These are phyloP conservation scores for Isoetes taiwanensis DNA, from an alignment of 75 land plant species.

Conservation along the genomic window DNA sequence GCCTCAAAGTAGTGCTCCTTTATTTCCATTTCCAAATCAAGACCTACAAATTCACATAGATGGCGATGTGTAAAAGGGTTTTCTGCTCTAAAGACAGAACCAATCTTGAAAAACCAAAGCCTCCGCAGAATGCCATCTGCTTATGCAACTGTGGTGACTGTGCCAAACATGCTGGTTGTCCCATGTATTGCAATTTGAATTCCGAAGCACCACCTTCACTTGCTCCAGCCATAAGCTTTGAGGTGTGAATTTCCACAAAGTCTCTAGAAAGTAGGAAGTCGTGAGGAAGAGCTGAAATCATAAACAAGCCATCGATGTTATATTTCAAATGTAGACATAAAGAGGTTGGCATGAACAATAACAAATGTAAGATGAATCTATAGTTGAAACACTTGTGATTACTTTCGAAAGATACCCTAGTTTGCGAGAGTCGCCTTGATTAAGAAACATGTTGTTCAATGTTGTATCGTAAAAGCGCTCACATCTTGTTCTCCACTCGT, in stretches of 20 bases:
- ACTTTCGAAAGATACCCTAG: neutral
- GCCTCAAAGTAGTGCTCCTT: neutral
- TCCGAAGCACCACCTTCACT: neutral
- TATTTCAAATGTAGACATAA: too few relatives aligned
- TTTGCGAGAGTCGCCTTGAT: neutral
- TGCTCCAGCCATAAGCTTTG: neutral
- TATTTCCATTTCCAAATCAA: neutral
- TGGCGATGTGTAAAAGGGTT: neutral
- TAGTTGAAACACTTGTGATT: neutral
- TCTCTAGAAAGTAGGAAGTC: neutral
- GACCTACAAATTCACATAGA: neutral
- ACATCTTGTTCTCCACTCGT: neutral
- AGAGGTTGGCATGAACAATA: neutral
- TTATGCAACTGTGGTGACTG: neutral
- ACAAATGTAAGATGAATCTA: neutral
- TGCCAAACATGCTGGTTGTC: neutral
- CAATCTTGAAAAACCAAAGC: neutral
- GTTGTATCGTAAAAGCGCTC: neutral
- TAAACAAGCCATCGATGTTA: too few relatives aligned
- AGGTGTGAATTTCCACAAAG: neutral
- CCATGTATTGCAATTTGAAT: neutral
- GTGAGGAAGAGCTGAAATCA: neutral
- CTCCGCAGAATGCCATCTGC: neutral
- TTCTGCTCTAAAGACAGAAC: neutral
- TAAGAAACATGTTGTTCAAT: neutral